Evolutionary conservation across 768 basidiomycete genomes (phyloP), one percentile per base, ranked within the genome.

Genomic region (Collybia nuda): DNA sequence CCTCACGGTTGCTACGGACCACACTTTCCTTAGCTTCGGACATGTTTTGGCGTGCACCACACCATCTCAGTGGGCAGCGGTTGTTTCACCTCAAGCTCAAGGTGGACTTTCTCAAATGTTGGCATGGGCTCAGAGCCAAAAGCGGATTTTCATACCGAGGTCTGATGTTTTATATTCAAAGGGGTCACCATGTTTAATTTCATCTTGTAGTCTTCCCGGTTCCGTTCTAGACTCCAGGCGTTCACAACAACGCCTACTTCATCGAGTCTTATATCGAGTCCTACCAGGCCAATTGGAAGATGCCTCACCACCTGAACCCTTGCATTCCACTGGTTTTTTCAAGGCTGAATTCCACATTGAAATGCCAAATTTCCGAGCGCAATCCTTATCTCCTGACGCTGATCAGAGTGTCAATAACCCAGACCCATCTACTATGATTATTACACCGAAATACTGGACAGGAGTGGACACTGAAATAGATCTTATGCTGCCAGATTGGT

Each of bases 401-500:
- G 37, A 45, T 38, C 55, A 26, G 23, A 32, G 56, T 50, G 59
- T 51, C 0, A 58, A 63, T 17, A 54, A 67, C 28, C 11, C 53
- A 26, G 26, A 51, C 42, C 23, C 44, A 47, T 26, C 7, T 4
- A 39, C 36, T 12, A 18, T 57, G 44, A 44, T 50, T 36, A 50
- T 53, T 46, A 48, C 52, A 28, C 54, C 52, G 38, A 56, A 19
- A 19, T 80, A 73, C 48, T 67, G 44, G 60, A 60, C 56, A 44
- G 78, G 70, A 37, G 62, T 54, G 36, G 73, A 76, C 54, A 64
- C 57, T 32, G 63, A 56, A 6, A 23, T 83, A 28, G 74, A 83
- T 59, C 40, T 85, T 17, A 69, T 84, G 73, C 65, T 85, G 56
- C 84, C 84, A 36, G 77, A 84, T 58, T 74, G 82, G 84, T 82